These are phyloP conservation scores for Lasiosphaeria hispida DNA, from an alignment of 495 filamentous ascomycete species.

Conservation along the genomic window DNA sequence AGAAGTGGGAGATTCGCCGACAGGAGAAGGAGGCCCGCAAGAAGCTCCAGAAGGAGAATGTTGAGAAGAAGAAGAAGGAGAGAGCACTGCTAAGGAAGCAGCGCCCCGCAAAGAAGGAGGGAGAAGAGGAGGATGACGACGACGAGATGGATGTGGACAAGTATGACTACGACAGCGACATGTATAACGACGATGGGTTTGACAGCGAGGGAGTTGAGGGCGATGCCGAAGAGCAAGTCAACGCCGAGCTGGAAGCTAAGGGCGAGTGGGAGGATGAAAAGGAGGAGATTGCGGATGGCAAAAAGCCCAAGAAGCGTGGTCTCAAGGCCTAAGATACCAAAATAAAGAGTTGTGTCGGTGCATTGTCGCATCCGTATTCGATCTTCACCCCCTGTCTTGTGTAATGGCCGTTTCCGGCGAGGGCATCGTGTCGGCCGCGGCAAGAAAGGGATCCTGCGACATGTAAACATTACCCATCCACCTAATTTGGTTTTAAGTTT, in stretches of 20 bases:
- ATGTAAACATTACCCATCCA: too few species aligned
- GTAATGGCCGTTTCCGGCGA: too few species aligned
- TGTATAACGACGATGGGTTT: constrained; percentile 48
- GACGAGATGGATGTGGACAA: constrained; percentile 58
- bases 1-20: constrained; percentile 72
- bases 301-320: constrained; percentile 18
- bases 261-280: constrained; percentile 55
- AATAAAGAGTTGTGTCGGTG: not conserved
- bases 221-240: constrained; percentile 59
- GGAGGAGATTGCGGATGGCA: constrained; percentile 17
- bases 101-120: constrained; percentile 50
- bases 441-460: too few species aligned
- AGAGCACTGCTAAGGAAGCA: constrained; percentile 26
- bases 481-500: too few species aligned
- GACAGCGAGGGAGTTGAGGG: constrained; percentile 54
- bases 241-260: constrained; percentile 52
- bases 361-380: not conserved
- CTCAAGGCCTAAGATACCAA: constrained; percentile 14
- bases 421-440: too few species aligned
- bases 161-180: constrained; percentile 52
- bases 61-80: constrained; percentile 68
- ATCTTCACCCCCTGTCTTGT: too few species aligned
- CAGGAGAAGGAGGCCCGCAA: constrained; percentile 79
- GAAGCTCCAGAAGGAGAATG: constrained; percentile 79
- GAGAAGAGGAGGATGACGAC: constrained; percentile 58